phyloP scores from a whole-genome alignment of 1,284 basidiomycete genomes.

The Paramarasmius palmivorus region DNA sequence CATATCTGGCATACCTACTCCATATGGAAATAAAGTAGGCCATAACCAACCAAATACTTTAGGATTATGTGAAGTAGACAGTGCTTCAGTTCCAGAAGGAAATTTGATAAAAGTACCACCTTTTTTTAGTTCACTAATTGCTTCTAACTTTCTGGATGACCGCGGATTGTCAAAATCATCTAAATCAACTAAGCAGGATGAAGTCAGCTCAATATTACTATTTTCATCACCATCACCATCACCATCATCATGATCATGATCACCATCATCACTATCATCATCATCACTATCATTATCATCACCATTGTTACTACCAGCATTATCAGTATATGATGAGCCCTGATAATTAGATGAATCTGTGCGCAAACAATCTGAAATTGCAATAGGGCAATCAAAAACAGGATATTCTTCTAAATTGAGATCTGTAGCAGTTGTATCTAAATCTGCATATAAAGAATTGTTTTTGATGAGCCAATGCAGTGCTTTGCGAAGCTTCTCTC shows the following conservation, averaged over 20 bases:
- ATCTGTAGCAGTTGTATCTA: neutral
- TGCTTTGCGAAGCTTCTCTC: neutral
- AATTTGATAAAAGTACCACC: neutral
- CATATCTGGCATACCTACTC: conserved; percentile 14
- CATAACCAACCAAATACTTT: conserved; percentile 9
- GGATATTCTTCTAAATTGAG: neutral
- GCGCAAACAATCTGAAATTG: neutral
- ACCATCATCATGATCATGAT: too few species aligned
- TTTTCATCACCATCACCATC: too few species aligned
- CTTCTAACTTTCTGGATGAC: conserved; percentile 2
- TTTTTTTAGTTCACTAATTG: conserved; percentile 2
- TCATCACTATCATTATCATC: too few species aligned
- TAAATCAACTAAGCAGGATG: neutral
- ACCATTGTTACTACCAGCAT: too few species aligned
- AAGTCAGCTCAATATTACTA: neutral
- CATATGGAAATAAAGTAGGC: conserved; percentile 16
- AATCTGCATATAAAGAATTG: conserved; percentile 4
- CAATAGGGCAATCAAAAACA: neutral
- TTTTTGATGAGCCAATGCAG: neutral
- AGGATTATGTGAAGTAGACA: conserved; percentile 6
- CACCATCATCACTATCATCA: too few species aligned
- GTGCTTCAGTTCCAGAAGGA: neutral
- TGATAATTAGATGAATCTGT: neutral
- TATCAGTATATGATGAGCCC: neutral
- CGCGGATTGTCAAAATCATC: neutral